These are phyloP conservation scores for Candida sp. DNA, from an alignment of 1,139 yeast genomes.

Conservation along the genomic window DNA sequence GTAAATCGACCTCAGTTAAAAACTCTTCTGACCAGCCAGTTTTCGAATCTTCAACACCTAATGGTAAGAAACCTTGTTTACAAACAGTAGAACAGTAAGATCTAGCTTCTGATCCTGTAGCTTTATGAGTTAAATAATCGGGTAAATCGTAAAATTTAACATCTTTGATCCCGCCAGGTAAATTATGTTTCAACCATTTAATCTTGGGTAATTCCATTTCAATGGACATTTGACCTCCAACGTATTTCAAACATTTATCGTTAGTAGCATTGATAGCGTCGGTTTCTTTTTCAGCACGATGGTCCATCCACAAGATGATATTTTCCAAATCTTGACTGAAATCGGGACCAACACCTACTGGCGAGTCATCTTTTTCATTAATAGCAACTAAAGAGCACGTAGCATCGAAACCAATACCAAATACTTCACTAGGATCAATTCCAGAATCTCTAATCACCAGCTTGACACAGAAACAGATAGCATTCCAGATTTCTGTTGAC, in stretches of 20 bases:
- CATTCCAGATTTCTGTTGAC: constrained; percentile 90
- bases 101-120: constrained; percentile 84
- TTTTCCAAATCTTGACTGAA: constrained; percentile 71
- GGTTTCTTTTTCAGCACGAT: constrained; percentile 90
- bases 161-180: constrained; percentile 62
- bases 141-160: constrained; percentile 91
- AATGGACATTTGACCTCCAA: constrained; percentile 96
- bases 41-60: constrained; percentile 80
- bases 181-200: constrained; percentile 89
- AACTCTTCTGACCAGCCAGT: constrained; percentile 92
- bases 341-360: constrained; percentile 92
- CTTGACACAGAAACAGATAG: constrained; percentile 80
- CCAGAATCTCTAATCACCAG: constrained; percentile 71
- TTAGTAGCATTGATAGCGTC: constrained; percentile 73
- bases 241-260: constrained; percentile 80
- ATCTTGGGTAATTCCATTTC: constrained; percentile 98
- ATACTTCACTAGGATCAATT: constrained; percentile 61
- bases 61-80: constrained; percentile 92
- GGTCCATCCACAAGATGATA: constrained; percentile 97
- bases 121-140: constrained; percentile 86
- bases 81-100: constrained; percentile 90
- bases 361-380: constrained; percentile 60
- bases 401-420: constrained; percentile 95
- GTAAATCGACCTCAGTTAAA: constrained; percentile 61
- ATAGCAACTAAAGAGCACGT: constrained; percentile 92